A percentile compares a stretch with the other conserved stretches of the same genome.
Conservation (phyloP, 805 yeast genomes). For the Cyberlindnera nakhonratchasimensis region DNA sequence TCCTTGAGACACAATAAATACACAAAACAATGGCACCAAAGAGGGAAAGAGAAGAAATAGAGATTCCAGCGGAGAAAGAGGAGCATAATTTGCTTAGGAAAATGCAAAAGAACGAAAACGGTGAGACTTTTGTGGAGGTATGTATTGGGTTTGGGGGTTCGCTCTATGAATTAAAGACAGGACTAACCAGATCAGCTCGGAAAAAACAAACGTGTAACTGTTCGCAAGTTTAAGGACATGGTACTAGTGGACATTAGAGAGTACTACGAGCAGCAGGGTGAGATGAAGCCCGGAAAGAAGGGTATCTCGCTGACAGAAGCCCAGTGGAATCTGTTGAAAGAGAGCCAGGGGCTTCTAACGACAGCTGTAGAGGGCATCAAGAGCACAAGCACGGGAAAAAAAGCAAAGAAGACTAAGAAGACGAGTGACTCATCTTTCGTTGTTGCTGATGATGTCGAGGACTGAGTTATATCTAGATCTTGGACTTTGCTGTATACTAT, state of each 20-base stretch:
- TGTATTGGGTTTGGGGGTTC: neutral
- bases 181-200: constrained; percentile 37
- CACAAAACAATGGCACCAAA: constrained; percentile 7
- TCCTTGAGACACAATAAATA: too few species aligned
- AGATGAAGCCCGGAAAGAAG: constrained; percentile 77
- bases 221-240: constrained; percentile 64
- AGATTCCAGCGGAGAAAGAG: too few species aligned
- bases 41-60: constrained; percentile 2
- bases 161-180: neutral
- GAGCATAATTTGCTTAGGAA: too few species aligned
- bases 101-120: constrained; percentile 5
- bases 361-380: constrained; percentile 40
- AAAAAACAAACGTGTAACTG: constrained; percentile 65
- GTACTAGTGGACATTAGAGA: constrained; percentile 82
- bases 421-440: neutral
- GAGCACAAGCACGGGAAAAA: neutral
- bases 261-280: constrained; percentile 62
- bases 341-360: constrained; percentile 43
- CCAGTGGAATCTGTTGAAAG: constrained; percentile 49
- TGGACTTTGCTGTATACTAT: too few species aligned
- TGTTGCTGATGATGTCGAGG: too few species aligned
- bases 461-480: too few species aligned
- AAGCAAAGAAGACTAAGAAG: neutral
- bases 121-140: constrained; percentile 16
- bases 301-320: constrained; percentile 60